phyloP scores from a whole-genome alignment of 208 protist species.

The Polymyxa betae region DNA sequence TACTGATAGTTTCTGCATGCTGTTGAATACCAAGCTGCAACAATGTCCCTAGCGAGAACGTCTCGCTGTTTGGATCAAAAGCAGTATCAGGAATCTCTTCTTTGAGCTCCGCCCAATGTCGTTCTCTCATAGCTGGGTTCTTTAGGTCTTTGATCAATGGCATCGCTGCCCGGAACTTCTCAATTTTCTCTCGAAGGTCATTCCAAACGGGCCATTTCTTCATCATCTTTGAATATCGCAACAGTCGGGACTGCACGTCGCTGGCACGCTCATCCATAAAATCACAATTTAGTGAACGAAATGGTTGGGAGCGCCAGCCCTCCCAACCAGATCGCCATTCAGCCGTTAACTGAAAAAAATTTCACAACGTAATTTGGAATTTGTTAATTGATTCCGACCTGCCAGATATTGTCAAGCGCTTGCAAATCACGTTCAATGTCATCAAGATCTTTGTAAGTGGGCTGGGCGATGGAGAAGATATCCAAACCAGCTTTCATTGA shows the following conservation, averaged over 20 bases:
- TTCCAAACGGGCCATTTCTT: constrained; percentile 88
- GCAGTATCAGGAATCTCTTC: constrained; percentile 61
- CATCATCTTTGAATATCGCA: constrained; percentile 84
- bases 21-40: constrained; percentile 88
- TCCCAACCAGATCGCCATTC: constrained; percentile 85
- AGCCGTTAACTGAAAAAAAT: constrained; percentile 72
- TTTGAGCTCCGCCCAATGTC: constrained; percentile 74
- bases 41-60: constrained; percentile 89
- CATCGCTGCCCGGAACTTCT: constrained; percentile 90
- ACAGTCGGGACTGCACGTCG: constrained; percentile 77
- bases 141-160: constrained; percentile 93
- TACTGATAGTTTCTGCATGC: constrained; percentile 87
- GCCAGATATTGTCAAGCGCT: constrained; percentile 86
- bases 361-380: no score
- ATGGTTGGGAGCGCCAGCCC: constrained; percentile 84
- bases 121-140: constrained; percentile 75
- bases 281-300: constrained; percentile 81
- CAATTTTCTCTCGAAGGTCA: constrained; percentile 87
- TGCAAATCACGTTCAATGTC: constrained; percentile 81
- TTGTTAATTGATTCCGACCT: not conserved
- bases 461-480: constrained; percentile 90
- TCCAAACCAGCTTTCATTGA: constrained; percentile 88
- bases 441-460: constrained; percentile 84
- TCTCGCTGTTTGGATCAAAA: constrained; percentile 86
- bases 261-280: constrained; percentile 86